Evolutionary conservation across 2,329 filamentous ascomycete species (phyloP), one percentile per base, ranked within the genome.

Genomic region (Basipetospora chlamydospora): DNA sequence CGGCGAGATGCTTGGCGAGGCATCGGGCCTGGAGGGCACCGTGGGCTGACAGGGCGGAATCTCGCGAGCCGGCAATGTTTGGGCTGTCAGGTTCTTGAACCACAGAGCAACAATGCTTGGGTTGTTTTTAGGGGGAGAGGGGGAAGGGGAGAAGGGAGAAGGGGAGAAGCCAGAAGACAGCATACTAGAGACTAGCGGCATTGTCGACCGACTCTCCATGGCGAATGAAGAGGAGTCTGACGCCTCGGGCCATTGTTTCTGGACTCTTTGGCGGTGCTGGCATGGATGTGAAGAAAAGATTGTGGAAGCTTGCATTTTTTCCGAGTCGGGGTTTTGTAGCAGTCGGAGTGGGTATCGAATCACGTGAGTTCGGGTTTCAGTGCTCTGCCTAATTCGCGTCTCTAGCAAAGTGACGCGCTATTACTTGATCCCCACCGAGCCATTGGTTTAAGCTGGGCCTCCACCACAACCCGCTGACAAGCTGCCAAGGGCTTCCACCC

Each of bases 161-260:
- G 20, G 2, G 11, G 9, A n/a, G n/a, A n/a, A n/a, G n/a, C n/a
- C n/a, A n/a, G n/a, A 22, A 26, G 21, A 7, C 22, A 15, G 39
- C 70, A 49, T 64, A 83, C 79, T 81, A 87, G 41, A 83, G 58
- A 38, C 77, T 71, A 28, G 79, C 80, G 40, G 90, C 79, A 55
- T 94, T 94, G 59, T 94, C 82, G 44, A 92, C 81, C 12, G 84
- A 88, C 61, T 94, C 86, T 50, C 79, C 86, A 64, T 94, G 86
- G 39, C 86, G 77, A 49, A 93, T 74, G 47, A 94, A 67, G 49
- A 86, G 75, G 38, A 94, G 41, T 34, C 28, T 42, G 21, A 39
- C 33, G 36, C 29, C 30, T 16, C 29, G n/a, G n/a, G 8, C n/a
- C 17, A 35, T 35, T 5, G 32, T 15, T 5, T 10, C 18, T 12